These are phyloP conservation scores for Mucor indicus DNA, from an alignment of 371 early-diverging fungal species.

Conservation along the genomic window DNA sequence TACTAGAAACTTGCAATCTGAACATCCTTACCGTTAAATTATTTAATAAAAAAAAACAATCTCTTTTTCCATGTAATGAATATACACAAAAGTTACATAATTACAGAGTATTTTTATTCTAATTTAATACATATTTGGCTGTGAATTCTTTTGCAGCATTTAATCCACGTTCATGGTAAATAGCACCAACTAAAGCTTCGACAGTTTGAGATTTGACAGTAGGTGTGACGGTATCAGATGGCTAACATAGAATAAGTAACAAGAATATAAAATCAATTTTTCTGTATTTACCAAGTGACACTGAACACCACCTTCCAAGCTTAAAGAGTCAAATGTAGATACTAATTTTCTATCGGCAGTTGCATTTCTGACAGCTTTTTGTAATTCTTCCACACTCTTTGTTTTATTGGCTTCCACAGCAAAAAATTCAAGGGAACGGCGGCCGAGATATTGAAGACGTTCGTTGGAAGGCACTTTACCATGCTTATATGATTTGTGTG, in stretches of 20 bases:
- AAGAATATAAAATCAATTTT: neutral
- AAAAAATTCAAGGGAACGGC: constrained; percentile 35
- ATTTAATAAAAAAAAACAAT: constrained; percentile 5
- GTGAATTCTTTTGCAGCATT: constrained; percentile 25
- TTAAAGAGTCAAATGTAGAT: constrained; percentile 30
- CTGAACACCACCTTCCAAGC: constrained; percentile 29
- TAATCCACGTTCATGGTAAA: constrained; percentile 26
- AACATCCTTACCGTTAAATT: constrained; percentile 63
- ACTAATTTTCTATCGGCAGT: constrained; percentile 11
- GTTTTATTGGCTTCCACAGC: constrained; percentile 17
- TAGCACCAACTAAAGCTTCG: constrained; percentile 20
- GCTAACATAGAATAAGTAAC: constrained; percentile 2
- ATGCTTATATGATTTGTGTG: constrained; percentile 70
- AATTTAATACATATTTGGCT: constrained; percentile 16
- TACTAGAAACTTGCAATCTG: constrained; percentile 57
- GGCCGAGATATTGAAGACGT: constrained; percentile 60
- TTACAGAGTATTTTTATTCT: constrained; percentile 3
- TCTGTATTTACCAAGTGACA: constrained; percentile 30
- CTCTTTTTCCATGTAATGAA: neutral
- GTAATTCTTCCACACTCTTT: constrained; percentile 10
- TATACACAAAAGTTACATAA: constrained; percentile 4
- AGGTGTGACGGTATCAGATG: constrained; percentile 1
- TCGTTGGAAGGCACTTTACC: constrained; percentile 63
- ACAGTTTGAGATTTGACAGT: constrained; percentile 17
- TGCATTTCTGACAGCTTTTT: constrained; percentile 7